phyloP scores from a whole-genome alignment of 768 basidiomycete species.

The Galerina marginata region DNA sequence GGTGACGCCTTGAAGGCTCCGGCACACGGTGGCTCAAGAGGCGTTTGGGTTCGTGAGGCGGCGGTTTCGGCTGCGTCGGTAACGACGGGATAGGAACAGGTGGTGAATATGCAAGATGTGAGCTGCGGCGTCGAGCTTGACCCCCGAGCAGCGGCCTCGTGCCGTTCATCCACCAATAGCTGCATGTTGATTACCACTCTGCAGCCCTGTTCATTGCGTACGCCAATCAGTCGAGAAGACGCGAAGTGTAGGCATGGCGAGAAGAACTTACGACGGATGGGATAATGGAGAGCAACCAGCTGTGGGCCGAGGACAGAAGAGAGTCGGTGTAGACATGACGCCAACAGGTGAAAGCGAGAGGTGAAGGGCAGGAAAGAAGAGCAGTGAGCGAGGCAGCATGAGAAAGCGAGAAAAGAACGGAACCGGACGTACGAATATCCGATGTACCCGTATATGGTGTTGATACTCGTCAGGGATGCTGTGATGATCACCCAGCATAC shows the following conservation, averaged over 20 bases:
- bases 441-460: conserved; percentile 24
- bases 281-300: conserved; percentile 24
- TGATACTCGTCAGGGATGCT: conserved; percentile 20
- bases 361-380: conserved; percentile 4
- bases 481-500: conserved; percentile 22
- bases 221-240: not conserved
- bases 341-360: not conserved
- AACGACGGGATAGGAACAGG: no score
- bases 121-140: conserved; percentile 17
- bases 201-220: conserved; percentile 19
- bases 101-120: conserved; percentile 15
- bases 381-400: conserved; percentile 14
- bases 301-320: not conserved
- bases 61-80: no score
- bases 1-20: no score
- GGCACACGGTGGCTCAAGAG: no score
- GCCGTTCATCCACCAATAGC: conserved; percentile 9
- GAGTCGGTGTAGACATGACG: not conserved
- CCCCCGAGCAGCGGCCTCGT: not conserved
- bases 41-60: no score
- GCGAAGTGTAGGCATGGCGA: not conserved
- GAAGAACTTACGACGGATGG: conserved; percentile 21
- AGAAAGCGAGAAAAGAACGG: conserved; percentile 28
- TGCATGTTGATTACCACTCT: conserved; percentile 29
- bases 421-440: conserved; percentile 26